A percentile compares a stretch with the other conserved stretches of the same genome.
These are phyloP conservation scores for Venturia carpophila DNA, from an alignment of 2,329 filamentous ascomycete genomes.

Conservation along the genomic window DNA sequence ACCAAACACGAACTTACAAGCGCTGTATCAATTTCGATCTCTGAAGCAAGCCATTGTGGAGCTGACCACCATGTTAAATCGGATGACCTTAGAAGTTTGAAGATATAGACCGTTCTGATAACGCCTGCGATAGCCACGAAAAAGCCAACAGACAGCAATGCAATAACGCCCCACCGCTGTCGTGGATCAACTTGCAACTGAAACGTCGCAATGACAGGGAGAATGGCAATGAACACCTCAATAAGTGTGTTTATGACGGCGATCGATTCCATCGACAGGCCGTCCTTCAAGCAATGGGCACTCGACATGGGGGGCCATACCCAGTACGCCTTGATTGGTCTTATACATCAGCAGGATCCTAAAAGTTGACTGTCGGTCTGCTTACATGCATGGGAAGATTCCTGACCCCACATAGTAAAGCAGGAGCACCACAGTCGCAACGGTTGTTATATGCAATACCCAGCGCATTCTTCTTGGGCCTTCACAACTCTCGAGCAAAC, in stretches of 20 bases:
- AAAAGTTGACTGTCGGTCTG: neutral
- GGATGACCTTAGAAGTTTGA: constrained; percentile 34
- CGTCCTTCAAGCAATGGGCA: constrained; percentile 36
- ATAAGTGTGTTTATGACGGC: constrained; percentile 38
- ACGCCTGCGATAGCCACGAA: constrained; percentile 37
- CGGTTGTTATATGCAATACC: constrained; percentile 33
- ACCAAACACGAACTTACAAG: constrained; percentile 29
- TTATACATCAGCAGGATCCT: neutral
- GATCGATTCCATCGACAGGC: constrained; percentile 30
- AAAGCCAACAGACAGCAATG: constrained; percentile 36
- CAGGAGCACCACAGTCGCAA: constrained; percentile 32
- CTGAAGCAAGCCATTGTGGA: constrained; percentile 39
- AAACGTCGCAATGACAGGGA: constrained; percentile 38
- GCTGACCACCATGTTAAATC: constrained; percentile 40
- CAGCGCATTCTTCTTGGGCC: constrained; percentile 31
- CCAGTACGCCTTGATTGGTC: constrained; percentile 37
- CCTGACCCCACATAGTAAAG: constrained; percentile 31
- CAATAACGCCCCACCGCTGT: constrained; percentile 34
- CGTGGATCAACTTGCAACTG: constrained; percentile 35
- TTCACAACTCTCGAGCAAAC: constrained; percentile 36
- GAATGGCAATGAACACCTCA: constrained; percentile 36
- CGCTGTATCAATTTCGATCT: constrained; percentile 40
- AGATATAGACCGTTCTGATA: constrained; percentile 39
- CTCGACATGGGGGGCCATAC: constrained; percentile 25
- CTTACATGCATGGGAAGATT: constrained; percentile 35